A percentile compares a stretch with the other conserved stretches of the same genome.
Evolutionary conservation across 345 rosid genomes (phyloP).

Genomic region (Eucalyptus caleyi): DNA sequence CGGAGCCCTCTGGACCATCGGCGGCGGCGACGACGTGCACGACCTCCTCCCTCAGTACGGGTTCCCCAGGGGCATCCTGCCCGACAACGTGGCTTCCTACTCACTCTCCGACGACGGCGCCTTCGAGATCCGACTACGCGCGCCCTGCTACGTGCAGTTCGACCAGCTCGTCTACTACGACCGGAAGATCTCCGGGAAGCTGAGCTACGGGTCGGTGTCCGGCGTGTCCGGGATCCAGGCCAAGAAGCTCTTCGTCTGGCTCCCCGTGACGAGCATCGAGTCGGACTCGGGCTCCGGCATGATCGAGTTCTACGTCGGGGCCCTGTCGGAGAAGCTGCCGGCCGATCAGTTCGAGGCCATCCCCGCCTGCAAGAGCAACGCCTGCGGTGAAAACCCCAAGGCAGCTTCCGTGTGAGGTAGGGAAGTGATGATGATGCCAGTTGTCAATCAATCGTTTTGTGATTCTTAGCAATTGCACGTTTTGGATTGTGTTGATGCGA

Average conservation of each 20-base stretch:
- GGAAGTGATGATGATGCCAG: not conserved
- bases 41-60: constrained; percentile 59
- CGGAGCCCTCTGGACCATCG: not conserved
- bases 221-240: constrained; percentile 59
- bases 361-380: constrained; percentile 40
- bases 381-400: not conserved
- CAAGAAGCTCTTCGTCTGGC: constrained; percentile 54
- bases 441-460: not conserved
- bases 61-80: constrained; percentile 65
- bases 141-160: constrained; percentile 47
- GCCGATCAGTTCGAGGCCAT: constrained; percentile 38
- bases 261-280: constrained; percentile 48
- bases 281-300: constrained; percentile 17
- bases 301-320: constrained; percentile 67
- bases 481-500: not conserved
- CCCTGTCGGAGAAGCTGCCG: constrained; percentile 53
- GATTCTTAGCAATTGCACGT: not conserved
- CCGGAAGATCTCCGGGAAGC: constrained; percentile 36
- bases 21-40: constrained; percentile 29
- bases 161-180: constrained; percentile 44
- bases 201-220: constrained; percentile 45
- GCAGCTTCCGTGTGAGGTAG: constrained; percentile 17
- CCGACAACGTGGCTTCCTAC: constrained; percentile 47
- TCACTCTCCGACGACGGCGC: constrained; percentile 33
- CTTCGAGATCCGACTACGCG: constrained; percentile 29